Percentiles rank a stretch among this genome's conserved stretches.
Evolutionary conservation across 331 rosid species (phyloP).

Genomic region (Pyracantha coccinea): DNA sequence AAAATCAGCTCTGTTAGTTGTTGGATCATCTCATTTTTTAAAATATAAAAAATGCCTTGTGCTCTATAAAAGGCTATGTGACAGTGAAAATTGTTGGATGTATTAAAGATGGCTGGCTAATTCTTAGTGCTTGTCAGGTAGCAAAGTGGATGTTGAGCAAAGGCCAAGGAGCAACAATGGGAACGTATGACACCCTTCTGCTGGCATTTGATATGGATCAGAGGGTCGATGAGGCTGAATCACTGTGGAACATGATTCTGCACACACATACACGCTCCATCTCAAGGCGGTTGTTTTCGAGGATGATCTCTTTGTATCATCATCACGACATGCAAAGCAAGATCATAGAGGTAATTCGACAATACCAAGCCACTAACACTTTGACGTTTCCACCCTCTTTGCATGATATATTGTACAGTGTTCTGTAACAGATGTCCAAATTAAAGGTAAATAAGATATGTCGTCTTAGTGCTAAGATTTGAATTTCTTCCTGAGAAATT

Average conservation of each 20-base stretch:
- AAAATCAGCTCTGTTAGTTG: background rate
- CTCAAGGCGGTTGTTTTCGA: constrained; percentile 71
- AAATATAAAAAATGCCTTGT: background rate
- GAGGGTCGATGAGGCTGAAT: constrained; percentile 92
- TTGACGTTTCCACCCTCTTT: background rate
- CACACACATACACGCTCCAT: constrained; percentile 64
- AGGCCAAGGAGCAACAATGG: constrained; percentile 95
- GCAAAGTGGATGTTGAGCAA: constrained; percentile 98
- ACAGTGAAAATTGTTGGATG: background rate
- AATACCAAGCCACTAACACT: background rate
- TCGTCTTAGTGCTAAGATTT: background rate
- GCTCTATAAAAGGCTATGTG: background rate
- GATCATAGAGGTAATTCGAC: constrained; percentile 49
- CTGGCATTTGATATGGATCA: constrained; percentile 79
- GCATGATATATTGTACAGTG: background rate
- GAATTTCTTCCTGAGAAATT: constrained; percentile 3
- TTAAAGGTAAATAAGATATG: background rate
- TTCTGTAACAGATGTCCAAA: background rate
- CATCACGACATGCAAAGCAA: constrained; percentile 57
- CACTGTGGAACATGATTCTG: constrained; percentile 94
- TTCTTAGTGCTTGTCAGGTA: constrained; percentile 39
- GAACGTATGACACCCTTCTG: constrained; percentile 83
- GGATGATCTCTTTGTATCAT: constrained; percentile 79
- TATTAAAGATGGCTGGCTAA: constrained; percentile 1
- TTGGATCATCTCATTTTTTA: background rate